A percentile compares a stretch with the other conserved stretches of the same genome.
Evolutionary conservation across 495 filamentous ascomycete genomes (phyloP).

Genomic region (Penicillium lagena): DNA sequence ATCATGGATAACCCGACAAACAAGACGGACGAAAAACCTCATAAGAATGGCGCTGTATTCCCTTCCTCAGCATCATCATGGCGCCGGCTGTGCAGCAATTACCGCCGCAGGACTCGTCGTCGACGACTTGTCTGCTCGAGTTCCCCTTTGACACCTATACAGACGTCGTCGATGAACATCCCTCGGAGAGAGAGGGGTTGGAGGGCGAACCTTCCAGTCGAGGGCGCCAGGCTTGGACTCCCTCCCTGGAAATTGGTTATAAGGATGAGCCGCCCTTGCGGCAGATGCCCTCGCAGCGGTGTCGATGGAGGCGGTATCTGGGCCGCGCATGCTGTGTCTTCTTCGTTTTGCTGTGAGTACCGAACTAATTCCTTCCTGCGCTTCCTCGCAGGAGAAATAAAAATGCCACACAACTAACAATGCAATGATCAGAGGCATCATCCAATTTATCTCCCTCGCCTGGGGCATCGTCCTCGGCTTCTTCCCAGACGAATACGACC

Average conservation of each 20-base stretch:
- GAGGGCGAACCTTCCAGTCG: not conserved
- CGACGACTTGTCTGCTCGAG: constrained; percentile 1
- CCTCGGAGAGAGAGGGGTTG: too few relatives aligned
- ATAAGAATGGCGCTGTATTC: not conserved
- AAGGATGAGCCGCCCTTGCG: constrained; percentile 18
- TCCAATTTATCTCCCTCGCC: constrained; percentile 45
- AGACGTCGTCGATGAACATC: constrained; percentile 5
- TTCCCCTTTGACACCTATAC: constrained; percentile 14
- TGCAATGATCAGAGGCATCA: constrained; percentile 27
- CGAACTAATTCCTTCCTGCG: not conserved
- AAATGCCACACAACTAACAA: too few relatives aligned
- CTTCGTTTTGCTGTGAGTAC: constrained; percentile 36
- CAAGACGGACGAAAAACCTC: too few relatives aligned
- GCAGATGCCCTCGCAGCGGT: not conserved
- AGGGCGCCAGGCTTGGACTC: constrained; percentile 13
- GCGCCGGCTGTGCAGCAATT: not conserved
- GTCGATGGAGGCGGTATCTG: not conserved
- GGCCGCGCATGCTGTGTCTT: constrained; percentile 15
- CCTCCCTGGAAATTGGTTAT: constrained; percentile 1
- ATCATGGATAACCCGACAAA: too few relatives aligned
- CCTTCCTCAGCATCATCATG: not conserved
- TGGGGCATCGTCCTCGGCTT: constrained; percentile 45
- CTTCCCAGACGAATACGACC: constrained; percentile 53
- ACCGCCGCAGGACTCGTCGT: not conserved
- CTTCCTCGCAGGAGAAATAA: not conserved